A percentile compares a stretch with the other conserved stretches of the same genome.
Evolutionary conservation across 441 rosid species (phyloP).

Genomic region (Syzygium malaccense): DNA sequence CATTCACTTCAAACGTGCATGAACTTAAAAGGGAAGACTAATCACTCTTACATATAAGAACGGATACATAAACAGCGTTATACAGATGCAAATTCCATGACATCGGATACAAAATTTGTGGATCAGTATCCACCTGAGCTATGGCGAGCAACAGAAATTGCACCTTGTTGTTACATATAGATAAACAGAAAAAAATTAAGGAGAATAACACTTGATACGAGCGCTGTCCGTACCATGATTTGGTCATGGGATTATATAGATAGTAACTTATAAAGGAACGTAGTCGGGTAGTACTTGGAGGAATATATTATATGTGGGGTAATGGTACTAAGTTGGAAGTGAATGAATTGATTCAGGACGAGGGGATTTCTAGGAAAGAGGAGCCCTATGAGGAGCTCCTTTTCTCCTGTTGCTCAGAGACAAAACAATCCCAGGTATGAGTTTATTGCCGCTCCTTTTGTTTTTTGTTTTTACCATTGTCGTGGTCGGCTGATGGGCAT

Average conservation of each 20-base stretch:
- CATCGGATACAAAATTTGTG: not conserved
- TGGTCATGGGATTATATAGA: not conserved
- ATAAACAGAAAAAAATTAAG: not conserved
- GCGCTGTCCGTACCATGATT: not conserved
- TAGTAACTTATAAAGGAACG: not conserved
- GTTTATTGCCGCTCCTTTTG: not conserved
- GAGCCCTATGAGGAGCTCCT: slow-evolving; percentile 17
- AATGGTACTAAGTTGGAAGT: not conserved
- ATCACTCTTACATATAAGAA: not conserved
- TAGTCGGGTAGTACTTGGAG: not conserved
- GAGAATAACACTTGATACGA: not conserved
- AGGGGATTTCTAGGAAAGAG: not conserved
- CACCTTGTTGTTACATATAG: not conserved
- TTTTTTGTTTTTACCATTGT: not conserved
- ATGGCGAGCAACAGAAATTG: not conserved
- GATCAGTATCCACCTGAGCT: not conserved
- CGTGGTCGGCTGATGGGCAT: not conserved
- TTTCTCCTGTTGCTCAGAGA: slow-evolving; percentile 11
- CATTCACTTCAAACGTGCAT: not conserved
- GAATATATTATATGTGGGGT: not conserved
- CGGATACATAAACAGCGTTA: not conserved
- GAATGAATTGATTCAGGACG: not conserved
- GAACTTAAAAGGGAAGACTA: not conserved
- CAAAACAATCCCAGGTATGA: not conserved
- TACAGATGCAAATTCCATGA: not conserved